phyloP scores from a whole-genome alignment of 2,329 filamentous ascomycete genomes.

The Exophiala dermatitidis region DNA sequence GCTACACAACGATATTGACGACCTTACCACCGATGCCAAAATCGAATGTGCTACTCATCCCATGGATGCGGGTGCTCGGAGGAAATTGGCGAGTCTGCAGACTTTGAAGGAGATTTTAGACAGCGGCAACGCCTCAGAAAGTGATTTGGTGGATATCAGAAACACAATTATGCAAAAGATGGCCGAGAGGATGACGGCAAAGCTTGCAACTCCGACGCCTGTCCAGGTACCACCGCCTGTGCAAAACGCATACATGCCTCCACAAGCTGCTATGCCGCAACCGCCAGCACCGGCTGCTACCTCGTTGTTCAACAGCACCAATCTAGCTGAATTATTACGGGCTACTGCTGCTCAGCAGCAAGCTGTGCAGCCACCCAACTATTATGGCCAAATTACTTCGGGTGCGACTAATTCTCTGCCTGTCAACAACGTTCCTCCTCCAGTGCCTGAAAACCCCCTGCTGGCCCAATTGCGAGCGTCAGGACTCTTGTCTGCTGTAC shows the following conservation, averaged over 20 bases:
- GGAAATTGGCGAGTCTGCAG: conserved; percentile 26
- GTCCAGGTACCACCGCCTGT: conserved; percentile 31
- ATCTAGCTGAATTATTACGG: conserved; percentile 41
- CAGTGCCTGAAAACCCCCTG: conserved; percentile 50
- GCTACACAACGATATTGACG: conserved; percentile 63
- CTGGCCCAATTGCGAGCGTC: conserved; percentile 62
- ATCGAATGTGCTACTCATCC: conserved; percentile 28
- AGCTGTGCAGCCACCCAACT: conserved; percentile 29
- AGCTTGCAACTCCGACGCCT: conserved; percentile 31
- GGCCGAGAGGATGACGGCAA: conserved; percentile 43
- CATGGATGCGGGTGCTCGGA: conserved; percentile 23
- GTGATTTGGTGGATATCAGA: conserved; percentile 23
- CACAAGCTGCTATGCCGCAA: conserved; percentile 30
- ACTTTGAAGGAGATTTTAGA: conserved; percentile 28
- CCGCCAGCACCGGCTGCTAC: conserved; percentile 27
- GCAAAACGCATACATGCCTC: conserved; percentile 28
- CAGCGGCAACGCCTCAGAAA: conserved; percentile 21
- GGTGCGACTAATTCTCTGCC: conserved; percentile 10
- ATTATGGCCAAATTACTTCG: conserved; percentile 11
- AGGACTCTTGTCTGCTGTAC: conserved; percentile 53
- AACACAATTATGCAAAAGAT: conserved; percentile 25
- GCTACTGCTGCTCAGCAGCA: conserved; percentile 42
- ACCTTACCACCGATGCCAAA: conserved; percentile 27
- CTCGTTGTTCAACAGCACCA: conserved; percentile 36
- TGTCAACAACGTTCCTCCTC: conserved; percentile 28